phyloP scores from a whole-genome alignment of 1,284 basidiomycete species.

The Ganoderma sinense region DNA sequence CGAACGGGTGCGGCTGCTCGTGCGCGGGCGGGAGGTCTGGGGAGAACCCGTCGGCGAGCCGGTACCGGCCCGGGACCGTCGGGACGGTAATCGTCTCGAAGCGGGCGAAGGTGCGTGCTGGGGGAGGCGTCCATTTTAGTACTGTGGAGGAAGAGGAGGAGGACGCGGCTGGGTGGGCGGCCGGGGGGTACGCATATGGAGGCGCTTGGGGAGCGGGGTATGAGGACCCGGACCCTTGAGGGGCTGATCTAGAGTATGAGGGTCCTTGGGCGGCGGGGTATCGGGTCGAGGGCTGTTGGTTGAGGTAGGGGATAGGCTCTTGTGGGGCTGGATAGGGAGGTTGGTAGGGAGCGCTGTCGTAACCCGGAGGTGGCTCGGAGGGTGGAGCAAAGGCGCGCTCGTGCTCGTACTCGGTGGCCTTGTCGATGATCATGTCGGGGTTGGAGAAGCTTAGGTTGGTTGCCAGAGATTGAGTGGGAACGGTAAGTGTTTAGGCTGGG shows the following conservation, averaged over 20 bases:
- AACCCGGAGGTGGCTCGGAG: neutral
- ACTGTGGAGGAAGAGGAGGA: no score
- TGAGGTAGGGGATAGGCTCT: neutral
- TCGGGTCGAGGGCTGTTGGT: neutral
- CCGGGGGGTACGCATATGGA: no score
- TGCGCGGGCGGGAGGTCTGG: conserved; percentile 15
- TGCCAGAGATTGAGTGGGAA: no score
- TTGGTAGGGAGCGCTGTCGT: neutral
- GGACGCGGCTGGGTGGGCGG: neutral
- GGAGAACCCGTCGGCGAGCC: conserved; percentile 22
- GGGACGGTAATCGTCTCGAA: neutral
- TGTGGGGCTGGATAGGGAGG: neutral
- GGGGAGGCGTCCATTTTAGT: neutral
- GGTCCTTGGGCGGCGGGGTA: neutral
- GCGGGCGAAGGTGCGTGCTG: neutral
- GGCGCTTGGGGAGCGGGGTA: neutral
- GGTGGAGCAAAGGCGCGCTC: neutral
- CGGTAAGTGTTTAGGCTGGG: no score
- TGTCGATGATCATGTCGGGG: neutral
- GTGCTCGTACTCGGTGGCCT: neutral
- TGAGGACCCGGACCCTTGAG: no score
- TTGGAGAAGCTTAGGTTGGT: no score
- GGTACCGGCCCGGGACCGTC: no score
- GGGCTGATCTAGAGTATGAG: neutral
- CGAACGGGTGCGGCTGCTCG: conserved; percentile 44